Evolutionary conservation across 73 alveolate species (phyloP).

Genomic region (Diophrys sp.): DNA sequence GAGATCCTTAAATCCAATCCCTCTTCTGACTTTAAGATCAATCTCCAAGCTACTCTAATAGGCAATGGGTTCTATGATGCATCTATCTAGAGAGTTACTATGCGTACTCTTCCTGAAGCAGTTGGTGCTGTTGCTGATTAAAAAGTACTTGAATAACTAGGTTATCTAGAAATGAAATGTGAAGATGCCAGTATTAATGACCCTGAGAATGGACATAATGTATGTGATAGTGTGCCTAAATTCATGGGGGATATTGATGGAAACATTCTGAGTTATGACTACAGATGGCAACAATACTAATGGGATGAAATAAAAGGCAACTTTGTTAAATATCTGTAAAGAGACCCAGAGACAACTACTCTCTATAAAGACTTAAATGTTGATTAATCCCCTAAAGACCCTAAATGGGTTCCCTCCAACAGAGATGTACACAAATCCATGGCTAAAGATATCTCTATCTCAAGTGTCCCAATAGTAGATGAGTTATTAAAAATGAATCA

Average conservation of each 20-base stretch:
- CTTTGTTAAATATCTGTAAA: not conserved
- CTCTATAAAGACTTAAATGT: no score
- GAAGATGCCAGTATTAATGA: slow-evolving; percentile 2
- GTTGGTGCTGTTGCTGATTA: slow-evolving; percentile 2
- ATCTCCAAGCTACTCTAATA: no score
- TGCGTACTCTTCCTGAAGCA: not conserved
- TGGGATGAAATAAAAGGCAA: not conserved
- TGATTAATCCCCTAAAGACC: slow-evolving; percentile 11
- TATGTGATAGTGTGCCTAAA: slow-evolving; percentile 1
- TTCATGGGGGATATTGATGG: slow-evolving; percentile 7
- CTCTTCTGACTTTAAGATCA: no score
- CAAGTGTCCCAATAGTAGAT: slow-evolving; percentile 2
- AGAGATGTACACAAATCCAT: not conserved
- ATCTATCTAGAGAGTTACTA: not conserved
- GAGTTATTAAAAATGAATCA: no score
- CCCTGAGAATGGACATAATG: not conserved
- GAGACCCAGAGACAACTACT: not conserved
- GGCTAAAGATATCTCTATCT: no score
- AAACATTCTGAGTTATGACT: slow-evolving; percentile 14
- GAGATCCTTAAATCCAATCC: no score
- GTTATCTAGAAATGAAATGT: slow-evolving; percentile 9
- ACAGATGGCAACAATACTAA: not conserved
- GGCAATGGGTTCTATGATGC: slow-evolving; percentile 28
- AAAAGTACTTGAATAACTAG: slow-evolving; percentile 5
- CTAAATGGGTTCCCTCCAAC: slow-evolving; percentile 4